Base-by-base conservation (phyloP, 768 basidiomycete genomes). In the Termitomyces sp. region DNA sequence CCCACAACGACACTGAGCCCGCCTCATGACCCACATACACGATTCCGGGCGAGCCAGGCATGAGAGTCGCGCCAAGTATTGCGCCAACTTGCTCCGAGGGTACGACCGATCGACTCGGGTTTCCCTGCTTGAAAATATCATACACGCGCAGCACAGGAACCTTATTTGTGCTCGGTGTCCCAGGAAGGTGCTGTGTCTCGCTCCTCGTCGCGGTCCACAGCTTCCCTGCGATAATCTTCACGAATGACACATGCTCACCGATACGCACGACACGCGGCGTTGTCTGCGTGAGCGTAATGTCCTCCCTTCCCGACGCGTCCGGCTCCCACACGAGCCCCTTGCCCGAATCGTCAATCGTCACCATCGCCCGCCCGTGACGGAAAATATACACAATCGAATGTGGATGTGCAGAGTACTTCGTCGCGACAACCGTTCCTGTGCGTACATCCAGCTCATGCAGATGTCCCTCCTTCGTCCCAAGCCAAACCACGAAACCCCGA, bases 1-100 rank as follows among this genome's bases (percentile, higher is more conserved):
- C 64, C 94, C 97, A 99, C n/a, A 95, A 75, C 2, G 87, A 88
- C 60, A 98, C 78, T 65, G 80, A 86, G 0, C 96, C 96, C 43
- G 90, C 94, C 70, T 98, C 95, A 64, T 99, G 96, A 0, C 90
- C 94, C 35, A 99, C 75, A 64, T 87, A 97, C 40, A 92, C 88
- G 30, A 76, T 70, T 2, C 81, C 76, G 0, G 86, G 86, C 20
- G 82, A 76, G 1, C 85, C 81, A 0, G 90, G 87, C 7, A 98
- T 69, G 33, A 91, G 74, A 0, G 94, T 84, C 0, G 88, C 92
- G 35, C 86, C 84, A 0, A 90, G 92, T 20, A 98, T 89, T 1
- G 90, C 80, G 0, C 95, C 96, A 5, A 90, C 82, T 54, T 85
- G 82, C 44, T 90, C 88, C 0, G 76, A 79, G 2, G 90, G 87